Conservation (phyloP, 306 rosid species). For the apple (Malus domestica) region DNA sequence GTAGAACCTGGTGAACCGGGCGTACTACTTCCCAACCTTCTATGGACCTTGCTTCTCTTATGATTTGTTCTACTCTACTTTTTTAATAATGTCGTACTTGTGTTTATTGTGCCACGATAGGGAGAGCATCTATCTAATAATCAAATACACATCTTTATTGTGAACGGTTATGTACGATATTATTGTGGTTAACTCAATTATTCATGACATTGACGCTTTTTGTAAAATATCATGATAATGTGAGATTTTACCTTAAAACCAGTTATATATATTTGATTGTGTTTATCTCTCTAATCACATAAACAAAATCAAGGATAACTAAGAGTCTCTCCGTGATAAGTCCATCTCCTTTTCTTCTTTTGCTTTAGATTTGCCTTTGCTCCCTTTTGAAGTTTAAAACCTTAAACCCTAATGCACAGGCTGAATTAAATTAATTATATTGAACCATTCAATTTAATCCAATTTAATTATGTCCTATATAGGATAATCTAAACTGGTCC, state of each 20-base stretch:
- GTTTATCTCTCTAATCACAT: neutral
- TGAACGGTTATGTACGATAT: neutral
- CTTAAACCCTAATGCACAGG: neutral
- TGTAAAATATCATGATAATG: too few relatives aligned
- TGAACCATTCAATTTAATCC: neutral
- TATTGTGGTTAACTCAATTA: neutral
- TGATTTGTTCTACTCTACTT: too few relatives aligned
- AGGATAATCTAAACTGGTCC: slow-evolving; percentile 22
- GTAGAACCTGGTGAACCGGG: too few relatives aligned
- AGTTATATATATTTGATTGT: neutral
- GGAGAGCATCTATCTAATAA: too few relatives aligned
- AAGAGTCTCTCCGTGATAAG: neutral
- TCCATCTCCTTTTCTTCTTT: neutral
- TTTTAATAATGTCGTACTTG: too few relatives aligned
- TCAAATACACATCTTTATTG: neutral
- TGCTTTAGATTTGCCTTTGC: neutral
- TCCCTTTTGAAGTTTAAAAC: neutral
- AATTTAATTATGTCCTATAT: slow-evolving; percentile 18
- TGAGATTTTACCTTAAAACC: neutral
- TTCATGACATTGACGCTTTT: neutral
- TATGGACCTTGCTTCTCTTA: too few relatives aligned
- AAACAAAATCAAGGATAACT: neutral
- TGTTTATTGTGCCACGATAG: neutral
- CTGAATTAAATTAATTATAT: neutral
- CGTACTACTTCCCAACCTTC: too few relatives aligned